Evolutionary conservation across 2,329 filamentous ascomycete species (phyloP).

Genomic region (Xylaria digitata): DNA sequence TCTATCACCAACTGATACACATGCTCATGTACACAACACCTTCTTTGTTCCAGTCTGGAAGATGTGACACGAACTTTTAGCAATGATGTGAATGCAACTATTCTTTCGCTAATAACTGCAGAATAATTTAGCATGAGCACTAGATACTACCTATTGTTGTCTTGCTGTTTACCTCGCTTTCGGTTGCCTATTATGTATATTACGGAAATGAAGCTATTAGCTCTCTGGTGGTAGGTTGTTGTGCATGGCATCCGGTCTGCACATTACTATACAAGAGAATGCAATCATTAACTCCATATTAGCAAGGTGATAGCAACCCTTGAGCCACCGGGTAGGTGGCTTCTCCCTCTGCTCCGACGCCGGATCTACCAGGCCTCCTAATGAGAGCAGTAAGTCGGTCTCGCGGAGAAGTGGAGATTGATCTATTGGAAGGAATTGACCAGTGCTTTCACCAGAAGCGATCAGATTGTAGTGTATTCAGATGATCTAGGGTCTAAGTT

Average conservation of each 20-base stretch:
- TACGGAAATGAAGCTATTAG: slow-evolving; percentile 12
- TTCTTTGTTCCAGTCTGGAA: too few relatives aligned
- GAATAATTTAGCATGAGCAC: not conserved
- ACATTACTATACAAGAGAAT: slow-evolving; percentile 27
- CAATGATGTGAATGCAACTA: not conserved
- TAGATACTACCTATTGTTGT: not conserved
- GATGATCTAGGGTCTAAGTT: too few relatives aligned
- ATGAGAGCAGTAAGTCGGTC: too few relatives aligned
- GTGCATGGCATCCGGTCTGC: slow-evolving; percentile 16
- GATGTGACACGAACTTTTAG: too few relatives aligned
- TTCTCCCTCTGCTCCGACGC: not conserved
- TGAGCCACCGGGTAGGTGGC: slow-evolving; percentile 6
- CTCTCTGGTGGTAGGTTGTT: slow-evolving; percentile 3
- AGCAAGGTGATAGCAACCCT: slow-evolving; percentile 3
- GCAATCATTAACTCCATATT: slow-evolving; percentile 13
- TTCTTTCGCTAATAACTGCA: not conserved
- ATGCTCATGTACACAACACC: too few relatives aligned
- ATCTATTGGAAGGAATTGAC: too few relatives aligned
- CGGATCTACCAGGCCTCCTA: not conserved
- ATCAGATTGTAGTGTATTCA: too few relatives aligned
- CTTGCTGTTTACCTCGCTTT: not conserved
- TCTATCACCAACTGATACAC: too few relatives aligned
- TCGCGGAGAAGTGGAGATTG: too few relatives aligned
- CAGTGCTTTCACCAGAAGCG: too few relatives aligned
- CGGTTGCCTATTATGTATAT: slow-evolving; percentile 7